Percentiles rank a stretch among this genome's conserved stretches.
phyloP scores from a whole-genome alignment of 1,284 basidiomycete species.

The Moesziomyces sp. region DNA sequence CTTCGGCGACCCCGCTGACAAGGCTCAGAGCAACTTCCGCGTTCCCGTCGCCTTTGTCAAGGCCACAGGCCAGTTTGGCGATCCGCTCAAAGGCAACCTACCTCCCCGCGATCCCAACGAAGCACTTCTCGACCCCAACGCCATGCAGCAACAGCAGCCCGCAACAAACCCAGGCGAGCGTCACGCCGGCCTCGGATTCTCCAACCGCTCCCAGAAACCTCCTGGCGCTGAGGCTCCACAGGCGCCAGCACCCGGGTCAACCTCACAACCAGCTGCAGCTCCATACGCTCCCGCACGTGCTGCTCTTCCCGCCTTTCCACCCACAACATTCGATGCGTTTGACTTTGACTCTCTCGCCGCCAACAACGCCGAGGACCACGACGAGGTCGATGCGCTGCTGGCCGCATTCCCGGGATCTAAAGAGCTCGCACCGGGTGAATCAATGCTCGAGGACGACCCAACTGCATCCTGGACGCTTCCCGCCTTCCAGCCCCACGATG shows the following conservation, averaged over 20 bases:
- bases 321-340: constrained; percentile 8
- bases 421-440: constrained; percentile 39
- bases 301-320: constrained; percentile 7
- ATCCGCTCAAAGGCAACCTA: constrained; percentile 32
- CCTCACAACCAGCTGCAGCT: constrained; percentile 4
- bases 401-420: constrained; percentile 51
- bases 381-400: constrained; percentile 46
- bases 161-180: constrained; percentile 16
- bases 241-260: neutral
- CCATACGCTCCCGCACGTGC: constrained; percentile 24
- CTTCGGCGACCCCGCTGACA: constrained; percentile 37
- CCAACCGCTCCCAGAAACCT: constrained; percentile 19
- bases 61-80: constrained; percentile 41
- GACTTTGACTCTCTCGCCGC: constrained; percentile 7
- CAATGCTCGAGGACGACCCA: constrained; percentile 34
- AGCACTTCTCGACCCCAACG: constrained; percentile 5
- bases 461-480: constrained; percentile 22
- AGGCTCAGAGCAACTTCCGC: constrained; percentile 29
- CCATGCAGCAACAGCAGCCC: constrained; percentile 13
- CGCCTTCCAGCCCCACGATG: constrained; percentile 25
- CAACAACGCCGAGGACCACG: constrained; percentile 17
- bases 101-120: constrained; percentile 21
- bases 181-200: constrained; percentile 52
- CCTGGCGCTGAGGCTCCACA: constrained; percentile 1
- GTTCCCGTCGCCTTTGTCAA: constrained; percentile 56